phyloP scores from a whole-genome alignment of 2,329 filamentous ascomycete species.

The Byssochlamys sp. region DNA sequence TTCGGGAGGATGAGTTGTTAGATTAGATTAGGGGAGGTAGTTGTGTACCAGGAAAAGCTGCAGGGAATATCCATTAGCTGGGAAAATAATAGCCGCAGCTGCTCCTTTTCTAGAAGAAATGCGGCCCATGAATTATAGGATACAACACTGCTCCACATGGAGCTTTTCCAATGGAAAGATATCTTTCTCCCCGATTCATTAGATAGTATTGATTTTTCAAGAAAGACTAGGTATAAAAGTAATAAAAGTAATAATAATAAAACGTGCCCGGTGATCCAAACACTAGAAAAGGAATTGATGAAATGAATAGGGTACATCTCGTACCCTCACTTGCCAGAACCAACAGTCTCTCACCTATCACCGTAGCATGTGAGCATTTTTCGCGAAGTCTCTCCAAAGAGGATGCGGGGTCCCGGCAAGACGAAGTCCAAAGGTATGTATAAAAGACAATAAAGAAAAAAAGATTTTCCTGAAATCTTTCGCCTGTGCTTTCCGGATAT shows the following conservation, averaged over 20 bases:
- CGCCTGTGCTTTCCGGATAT: neutral
- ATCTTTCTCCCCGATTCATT: neutral
- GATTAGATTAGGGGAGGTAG: neutral
- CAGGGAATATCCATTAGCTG: too few species aligned
- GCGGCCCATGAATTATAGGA: too few species aligned
- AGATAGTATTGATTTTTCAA: neutral
- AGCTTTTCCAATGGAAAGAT: neutral
- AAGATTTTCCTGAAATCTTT: slow-evolving; percentile 3
- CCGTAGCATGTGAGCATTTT: neutral
- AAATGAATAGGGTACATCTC: neutral
- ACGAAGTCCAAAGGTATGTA: neutral
- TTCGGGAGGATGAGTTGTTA: neutral
- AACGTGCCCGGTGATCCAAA: neutral
- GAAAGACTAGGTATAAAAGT: neutral
- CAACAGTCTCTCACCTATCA: neutral
- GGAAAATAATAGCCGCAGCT: too few species aligned
- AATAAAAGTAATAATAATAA: neutral
- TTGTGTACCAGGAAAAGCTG: too few species aligned
- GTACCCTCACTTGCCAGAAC: neutral
- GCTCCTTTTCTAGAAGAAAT: too few species aligned
- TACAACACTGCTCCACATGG: neutral
- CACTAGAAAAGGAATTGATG: neutral
- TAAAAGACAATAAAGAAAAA: neutral
- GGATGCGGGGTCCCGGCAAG: neutral
- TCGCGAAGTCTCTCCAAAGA: neutral